Evolutionary conservation across 306 rosid genomes (phyloP).

Genomic region (Medicago lupulina): DNA sequence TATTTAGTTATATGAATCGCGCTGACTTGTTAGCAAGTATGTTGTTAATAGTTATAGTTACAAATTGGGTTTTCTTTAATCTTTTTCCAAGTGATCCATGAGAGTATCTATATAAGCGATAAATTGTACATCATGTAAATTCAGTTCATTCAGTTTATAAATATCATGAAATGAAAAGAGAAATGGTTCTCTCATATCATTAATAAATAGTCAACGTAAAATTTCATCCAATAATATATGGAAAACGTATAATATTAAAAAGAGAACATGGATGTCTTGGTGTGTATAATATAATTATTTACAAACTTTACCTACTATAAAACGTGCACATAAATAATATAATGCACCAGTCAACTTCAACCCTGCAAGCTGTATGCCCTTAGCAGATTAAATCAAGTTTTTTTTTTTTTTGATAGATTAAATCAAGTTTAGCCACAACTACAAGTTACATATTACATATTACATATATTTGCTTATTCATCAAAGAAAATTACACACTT

Average conservation of each 20-base stretch:
- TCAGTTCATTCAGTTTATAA: too few species aligned
- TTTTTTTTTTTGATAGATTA: neutral
- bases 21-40: too few species aligned
- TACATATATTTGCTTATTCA: neutral
- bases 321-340: constrained; percentile 30
- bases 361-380: neutral
- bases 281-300: neutral
- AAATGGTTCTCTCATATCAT: too few species aligned
- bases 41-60: too few species aligned
- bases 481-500: constrained; percentile 5
- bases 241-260: neutral
- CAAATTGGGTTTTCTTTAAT: too few species aligned
- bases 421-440: constrained; percentile 10
- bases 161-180: too few species aligned
- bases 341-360: constrained; percentile 23
- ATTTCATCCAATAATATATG: neutral
- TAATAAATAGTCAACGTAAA: neutral
- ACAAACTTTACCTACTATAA: neutral
- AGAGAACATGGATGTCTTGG: neutral
- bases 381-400: neutral
- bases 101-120: too few species aligned
- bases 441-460: constrained; percentile 15
- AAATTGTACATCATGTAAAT: too few species aligned
- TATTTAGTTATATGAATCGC: too few species aligned
- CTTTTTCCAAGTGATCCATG: too few species aligned